Conservation (phyloP, 129 eudicot genomes). For the Flaveria trinervia region DNA sequence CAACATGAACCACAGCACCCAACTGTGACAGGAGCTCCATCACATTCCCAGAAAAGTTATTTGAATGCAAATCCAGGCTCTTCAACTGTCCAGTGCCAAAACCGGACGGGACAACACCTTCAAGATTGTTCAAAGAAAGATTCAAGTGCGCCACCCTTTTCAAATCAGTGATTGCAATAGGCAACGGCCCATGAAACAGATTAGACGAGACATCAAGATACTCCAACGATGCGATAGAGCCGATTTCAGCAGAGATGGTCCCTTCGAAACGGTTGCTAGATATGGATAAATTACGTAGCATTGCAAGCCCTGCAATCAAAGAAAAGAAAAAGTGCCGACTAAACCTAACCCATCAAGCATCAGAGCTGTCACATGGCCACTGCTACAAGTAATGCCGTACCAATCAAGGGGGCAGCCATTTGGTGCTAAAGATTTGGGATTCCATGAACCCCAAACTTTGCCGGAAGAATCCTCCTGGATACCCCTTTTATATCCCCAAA, state of each 20-base stretch:
- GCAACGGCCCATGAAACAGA: conserved; percentile 57
- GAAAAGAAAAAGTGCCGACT: conserved; percentile 50
- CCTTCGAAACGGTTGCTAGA: conserved; percentile 58
- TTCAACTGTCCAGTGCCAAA: conserved; percentile 47
- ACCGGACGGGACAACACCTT: conserved; percentile 52
- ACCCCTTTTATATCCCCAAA: conserved; percentile 66
- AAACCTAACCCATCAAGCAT: conserved; percentile 56
- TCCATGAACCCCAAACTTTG: conserved; percentile 62
- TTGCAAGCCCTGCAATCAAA: conserved; percentile 47
- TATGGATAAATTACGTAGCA: conserved; percentile 59
- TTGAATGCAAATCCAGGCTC: conserved; percentile 64
- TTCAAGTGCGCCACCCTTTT: conserved; percentile 47
- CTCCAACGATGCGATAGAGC: conserved; percentile 42
- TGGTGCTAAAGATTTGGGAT: conserved; percentile 55
- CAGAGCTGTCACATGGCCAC: conserved; percentile 64
- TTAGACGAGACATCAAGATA: conserved; percentile 60
- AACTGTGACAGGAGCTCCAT: conserved; percentile 53
- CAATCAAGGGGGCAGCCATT: conserved; percentile 78
- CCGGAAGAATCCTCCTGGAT: conserved; percentile 54
- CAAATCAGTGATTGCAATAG: conserved; percentile 38
- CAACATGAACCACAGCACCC: conserved; percentile 56
- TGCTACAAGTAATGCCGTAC: conserved; percentile 65
- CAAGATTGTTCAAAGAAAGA: conserved; percentile 56
- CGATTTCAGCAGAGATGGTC: conserved; percentile 41
- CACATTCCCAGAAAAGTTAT: conserved; percentile 59